phyloP scores from a whole-genome alignment of 768 basidiomycete genomes.

The Aureoboletus auriporus region DNA sequence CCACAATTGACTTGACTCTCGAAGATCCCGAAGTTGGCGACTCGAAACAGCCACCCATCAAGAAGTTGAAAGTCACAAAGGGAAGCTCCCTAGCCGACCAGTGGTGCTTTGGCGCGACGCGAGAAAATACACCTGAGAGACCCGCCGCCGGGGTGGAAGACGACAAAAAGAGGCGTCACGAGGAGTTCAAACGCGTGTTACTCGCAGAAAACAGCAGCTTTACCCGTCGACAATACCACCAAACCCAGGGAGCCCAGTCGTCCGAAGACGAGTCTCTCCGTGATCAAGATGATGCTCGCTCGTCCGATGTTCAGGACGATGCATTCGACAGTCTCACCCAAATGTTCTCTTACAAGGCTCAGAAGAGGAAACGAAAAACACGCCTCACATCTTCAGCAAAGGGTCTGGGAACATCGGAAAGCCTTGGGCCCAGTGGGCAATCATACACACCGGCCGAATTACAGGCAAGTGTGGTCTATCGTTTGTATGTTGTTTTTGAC shows the following conservation, averaged over 20 bases:
- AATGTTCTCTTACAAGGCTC: constrained; percentile 39
- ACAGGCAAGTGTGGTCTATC: constrained; percentile 42
- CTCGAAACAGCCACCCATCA: constrained; percentile 26
- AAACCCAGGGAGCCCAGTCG: constrained; percentile 12
- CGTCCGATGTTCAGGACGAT: constrained; percentile 41
- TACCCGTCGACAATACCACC: constrained; percentile 13
- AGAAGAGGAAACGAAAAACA: constrained; percentile 36
- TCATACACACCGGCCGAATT: constrained; percentile 74
- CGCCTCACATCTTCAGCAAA: constrained; percentile 22
- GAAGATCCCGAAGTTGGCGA: constrained; percentile 33
- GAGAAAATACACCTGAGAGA: not conserved
- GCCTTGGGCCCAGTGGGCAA: constrained; percentile 63
- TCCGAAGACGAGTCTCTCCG: constrained; percentile 21
- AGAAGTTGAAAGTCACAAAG: constrained; percentile 24
- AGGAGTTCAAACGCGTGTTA: constrained; percentile 53
- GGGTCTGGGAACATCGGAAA: constrained; percentile 36
- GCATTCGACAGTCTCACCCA: constrained; percentile 45
- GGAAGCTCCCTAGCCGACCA: constrained; percentile 27
- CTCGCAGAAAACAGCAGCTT: constrained; percentile 43
- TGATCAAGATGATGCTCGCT: constrained; percentile 24
- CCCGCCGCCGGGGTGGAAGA: constrained; percentile 30
- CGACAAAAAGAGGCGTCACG: constrained; percentile 40
- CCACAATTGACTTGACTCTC: constrained; percentile 53
- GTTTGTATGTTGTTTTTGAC: not conserved
- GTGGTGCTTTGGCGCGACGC: constrained; percentile 43